These are phyloP conservation scores for Metarhizium robertsii DNA, from an alignment of 2,329 filamentous ascomycete species.

Conservation along the genomic window DNA sequence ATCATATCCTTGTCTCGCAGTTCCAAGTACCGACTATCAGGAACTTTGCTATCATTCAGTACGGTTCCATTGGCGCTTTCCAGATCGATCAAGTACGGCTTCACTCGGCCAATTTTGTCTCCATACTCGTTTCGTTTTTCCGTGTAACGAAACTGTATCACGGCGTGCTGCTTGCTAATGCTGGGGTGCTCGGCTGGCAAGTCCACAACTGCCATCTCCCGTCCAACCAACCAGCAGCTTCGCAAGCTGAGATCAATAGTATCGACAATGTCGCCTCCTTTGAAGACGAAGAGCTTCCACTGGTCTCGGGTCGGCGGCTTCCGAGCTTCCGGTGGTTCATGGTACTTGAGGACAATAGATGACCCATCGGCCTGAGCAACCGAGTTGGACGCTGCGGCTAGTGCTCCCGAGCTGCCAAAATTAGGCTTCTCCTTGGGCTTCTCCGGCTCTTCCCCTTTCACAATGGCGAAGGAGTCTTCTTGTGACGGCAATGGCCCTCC, in stretches of 20 bases:
- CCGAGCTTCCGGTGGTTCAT: conserved; percentile 87
- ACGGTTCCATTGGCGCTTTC: conserved; percentile 87
- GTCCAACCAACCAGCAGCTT: conserved; percentile 85
- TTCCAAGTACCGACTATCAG: conserved; percentile 74
- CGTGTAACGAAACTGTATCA: conserved; percentile 82
- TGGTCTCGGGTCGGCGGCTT: conserved; percentile 69
- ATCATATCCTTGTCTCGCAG: conserved; percentile 82
- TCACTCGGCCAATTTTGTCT: conserved; percentile 68
- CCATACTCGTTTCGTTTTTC: conserved; percentile 81
- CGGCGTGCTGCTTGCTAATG: conserved; percentile 91
- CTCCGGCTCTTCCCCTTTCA: conserved; percentile 34
- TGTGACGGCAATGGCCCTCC: conserved; percentile 50
- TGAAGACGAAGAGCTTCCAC: conserved; percentile 94
- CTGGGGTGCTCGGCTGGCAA: conserved; percentile 81
- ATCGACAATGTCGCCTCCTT: conserved; percentile 68
- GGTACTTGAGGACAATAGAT: conserved; percentile 81
- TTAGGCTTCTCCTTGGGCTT: conserved; percentile 81
- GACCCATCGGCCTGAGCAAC: conserved; percentile 63
- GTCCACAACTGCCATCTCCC: conserved; percentile 74
- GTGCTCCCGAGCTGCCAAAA: conserved; percentile 66
- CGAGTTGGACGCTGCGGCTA: conserved; percentile 82
- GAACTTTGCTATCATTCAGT: conserved; percentile 67
- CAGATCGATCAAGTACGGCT: conserved; percentile 86
- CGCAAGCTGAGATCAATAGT: conserved; percentile 67
- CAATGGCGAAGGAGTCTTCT: conserved; percentile 48